Percentiles rank a stretch among this genome's conserved stretches.
Evolutionary conservation across 352 stramenopile species (phyloP).

Genomic region (Phytophthora sansomeana): DNA sequence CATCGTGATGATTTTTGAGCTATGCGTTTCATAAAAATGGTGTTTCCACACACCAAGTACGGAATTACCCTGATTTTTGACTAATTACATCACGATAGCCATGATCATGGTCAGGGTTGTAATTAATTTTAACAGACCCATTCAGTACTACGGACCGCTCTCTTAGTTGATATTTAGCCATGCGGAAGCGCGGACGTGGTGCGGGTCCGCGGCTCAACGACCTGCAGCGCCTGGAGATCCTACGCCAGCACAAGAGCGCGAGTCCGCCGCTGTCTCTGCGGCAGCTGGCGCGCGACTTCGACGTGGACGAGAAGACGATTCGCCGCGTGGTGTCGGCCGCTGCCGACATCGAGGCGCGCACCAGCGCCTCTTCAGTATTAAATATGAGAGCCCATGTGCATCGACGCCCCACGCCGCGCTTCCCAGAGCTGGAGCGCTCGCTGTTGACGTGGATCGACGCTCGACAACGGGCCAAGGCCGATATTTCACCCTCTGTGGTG

Average conservation of each 20-base stretch:
- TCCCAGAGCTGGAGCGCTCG: conserved; percentile 37
- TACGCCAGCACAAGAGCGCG: conserved; percentile 16
- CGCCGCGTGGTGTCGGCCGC: conserved; percentile 27
- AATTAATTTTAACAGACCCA: background rate
- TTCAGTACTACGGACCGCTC: background rate
- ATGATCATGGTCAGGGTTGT: background rate
- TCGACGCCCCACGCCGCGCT: conserved; percentile 24
- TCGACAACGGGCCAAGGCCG: conserved; percentile 12
- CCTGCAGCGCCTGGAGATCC: conserved; percentile 43
- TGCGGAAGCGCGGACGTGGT: conserved; percentile 28
- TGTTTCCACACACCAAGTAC: no score
- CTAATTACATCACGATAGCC: no score
- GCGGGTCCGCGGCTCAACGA: conserved; percentile 36
- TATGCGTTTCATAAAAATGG: no score
- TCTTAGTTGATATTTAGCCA: background rate
- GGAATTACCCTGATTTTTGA: no score
- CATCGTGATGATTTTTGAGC: background rate
- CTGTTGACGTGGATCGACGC: conserved; percentile 37
- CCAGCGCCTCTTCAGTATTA: conserved; percentile 12
- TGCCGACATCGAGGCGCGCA: conserved; percentile 27
- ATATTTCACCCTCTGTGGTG: conserved; percentile 38
- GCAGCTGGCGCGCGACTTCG: conserved; percentile 33
- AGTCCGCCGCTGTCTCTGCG: conserved; percentile 21
- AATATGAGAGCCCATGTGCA: conserved; percentile 15
- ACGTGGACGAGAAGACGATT: conserved; percentile 42